These are phyloP conservation scores for Botryosphaeria dothidea DNA, from an alignment of 2,329 filamentous ascomycete species.

Conservation along the genomic window DNA sequence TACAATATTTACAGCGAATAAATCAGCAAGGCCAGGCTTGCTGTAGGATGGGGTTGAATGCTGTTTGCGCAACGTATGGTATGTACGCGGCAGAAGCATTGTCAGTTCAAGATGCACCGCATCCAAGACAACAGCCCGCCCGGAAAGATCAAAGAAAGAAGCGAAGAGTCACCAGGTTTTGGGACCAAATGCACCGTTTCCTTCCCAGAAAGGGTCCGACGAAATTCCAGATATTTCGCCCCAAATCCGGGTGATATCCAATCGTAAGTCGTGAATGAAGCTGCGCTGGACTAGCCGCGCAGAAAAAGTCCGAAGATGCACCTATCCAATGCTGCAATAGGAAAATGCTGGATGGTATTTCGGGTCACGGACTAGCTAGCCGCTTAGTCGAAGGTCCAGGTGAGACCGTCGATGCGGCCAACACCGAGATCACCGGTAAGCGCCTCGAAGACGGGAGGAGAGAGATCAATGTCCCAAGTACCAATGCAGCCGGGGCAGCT, in stretches of 20 bases:
- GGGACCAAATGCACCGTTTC: slow-evolving; percentile 6
- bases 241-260: neutral
- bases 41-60: neutral
- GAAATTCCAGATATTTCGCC: neutral
- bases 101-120: neutral
- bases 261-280: slow-evolving; percentile 5
- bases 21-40: slow-evolving; percentile 7
- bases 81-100: slow-evolving; percentile 8
- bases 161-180: neutral
- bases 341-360: neutral
- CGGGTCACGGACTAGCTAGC: neutral
- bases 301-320: neutral
- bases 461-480: slow-evolving; percentile 32
- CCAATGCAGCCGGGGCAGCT: slow-evolving; percentile 35
- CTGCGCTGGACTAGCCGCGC: slow-evolving; percentile 11
- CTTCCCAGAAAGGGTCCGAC: neutral
- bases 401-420: slow-evolving; percentile 10
- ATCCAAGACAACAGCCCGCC: slow-evolving; percentile 12
- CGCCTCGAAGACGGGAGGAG: slow-evolving; percentile 31
- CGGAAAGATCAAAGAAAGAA: neutral
- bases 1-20: slow-evolving; percentile 13
- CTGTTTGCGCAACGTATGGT: neutral
- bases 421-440: slow-evolving; percentile 24
- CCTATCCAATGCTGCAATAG: neutral
- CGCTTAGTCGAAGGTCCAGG: slow-evolving; percentile 15